Percentiles rank a stretch among this genome's conserved stretches.
These are phyloP conservation scores for Singerocomus rubriflavus DNA, from an alignment of 1,284 basidiomycete species.

Conservation along the genomic window DNA sequence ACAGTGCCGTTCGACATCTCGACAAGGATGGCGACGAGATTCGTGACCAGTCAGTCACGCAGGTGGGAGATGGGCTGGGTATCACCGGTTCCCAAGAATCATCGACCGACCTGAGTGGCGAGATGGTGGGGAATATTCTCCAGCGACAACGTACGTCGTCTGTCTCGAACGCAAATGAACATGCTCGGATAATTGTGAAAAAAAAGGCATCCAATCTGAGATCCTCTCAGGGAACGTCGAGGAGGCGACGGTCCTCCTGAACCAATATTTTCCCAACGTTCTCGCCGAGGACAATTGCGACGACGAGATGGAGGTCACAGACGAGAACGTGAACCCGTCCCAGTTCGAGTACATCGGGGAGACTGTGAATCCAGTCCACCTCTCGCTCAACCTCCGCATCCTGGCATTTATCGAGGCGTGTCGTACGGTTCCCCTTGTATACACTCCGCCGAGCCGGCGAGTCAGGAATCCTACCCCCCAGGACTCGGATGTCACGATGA, in stretches of 20 bases:
- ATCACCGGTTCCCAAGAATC: conserved; percentile 16
- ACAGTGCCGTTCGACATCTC: conserved; percentile 57
- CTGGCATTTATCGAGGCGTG: conserved; percentile 81
- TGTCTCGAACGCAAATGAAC: background rate
- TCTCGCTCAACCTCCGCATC: conserved; percentile 80
- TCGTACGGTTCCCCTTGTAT: conserved; percentile 62
- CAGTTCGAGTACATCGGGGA: conserved; percentile 49
- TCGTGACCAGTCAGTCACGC: conserved; percentile 22
- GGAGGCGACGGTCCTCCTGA: conserved; percentile 62
- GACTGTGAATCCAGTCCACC: conserved; percentile 67
- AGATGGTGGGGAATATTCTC: conserved; percentile 46
- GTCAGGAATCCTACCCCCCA: conserved; percentile 5
- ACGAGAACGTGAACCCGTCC: conserved; percentile 28
- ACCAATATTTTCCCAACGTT: conserved; percentile 67
- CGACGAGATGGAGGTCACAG: conserved; percentile 21
- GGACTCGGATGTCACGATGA: conserved; percentile 9
- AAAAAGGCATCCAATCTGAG: conserved; percentile 58
- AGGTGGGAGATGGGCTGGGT: conserved; percentile 14
- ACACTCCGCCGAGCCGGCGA: conserved; percentile 19
- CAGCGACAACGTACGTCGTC: conserved; percentile 53
- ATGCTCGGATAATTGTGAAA: conserved; percentile 1
- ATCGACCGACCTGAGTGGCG: conserved; percentile 38
- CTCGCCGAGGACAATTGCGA: conserved; percentile 37
- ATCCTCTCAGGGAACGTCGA: conserved; percentile 71
- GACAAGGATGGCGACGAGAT: conserved; percentile 71